Conservation (phyloP, 164 flowering plant genomes). For the Brasenia schreberi region DNA sequence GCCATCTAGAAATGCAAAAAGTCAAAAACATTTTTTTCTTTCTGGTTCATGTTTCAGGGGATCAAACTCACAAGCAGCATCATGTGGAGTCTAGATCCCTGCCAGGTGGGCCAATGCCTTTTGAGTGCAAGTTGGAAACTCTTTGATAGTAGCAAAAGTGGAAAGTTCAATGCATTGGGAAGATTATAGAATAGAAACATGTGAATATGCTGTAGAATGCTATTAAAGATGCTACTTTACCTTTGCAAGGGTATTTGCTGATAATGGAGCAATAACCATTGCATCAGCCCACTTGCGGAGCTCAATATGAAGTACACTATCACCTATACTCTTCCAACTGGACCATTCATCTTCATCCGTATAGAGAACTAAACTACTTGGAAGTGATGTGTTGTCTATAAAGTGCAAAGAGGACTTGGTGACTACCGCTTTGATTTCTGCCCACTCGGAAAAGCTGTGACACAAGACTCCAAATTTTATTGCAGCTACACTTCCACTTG, state of each 20-base stretch:
- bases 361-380: conserved; percentile 15
- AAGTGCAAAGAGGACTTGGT: conserved; percentile 19
- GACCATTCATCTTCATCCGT: conserved; percentile 40
- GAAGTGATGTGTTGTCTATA: conserved; percentile 15
- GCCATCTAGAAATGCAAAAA: conserved; percentile 37
- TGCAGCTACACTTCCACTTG: conserved; percentile 64
- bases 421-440: conserved; percentile 19
- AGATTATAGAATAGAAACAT: background rate
- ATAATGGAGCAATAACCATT: conserved; percentile 68
- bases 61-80: background rate
- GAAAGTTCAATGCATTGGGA: background rate
- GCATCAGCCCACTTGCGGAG: conserved; percentile 66
- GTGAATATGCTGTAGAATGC: background rate
- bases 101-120: too few species aligned
- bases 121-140: too few species aligned
- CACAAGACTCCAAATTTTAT: conserved; percentile 20
- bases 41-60: background rate
- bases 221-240: conserved; percentile 16
- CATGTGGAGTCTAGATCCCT: background rate
- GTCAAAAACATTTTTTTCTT: background rate
- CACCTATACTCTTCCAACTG: conserved; percentile 26
- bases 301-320: conserved; percentile 51
- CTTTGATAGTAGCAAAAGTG: background rate
- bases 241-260: conserved; percentile 73
- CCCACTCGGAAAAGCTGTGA: conserved; percentile 25